phyloP scores from a whole-genome alignment of 306 rosid species.

The Prunus mume region DNA sequence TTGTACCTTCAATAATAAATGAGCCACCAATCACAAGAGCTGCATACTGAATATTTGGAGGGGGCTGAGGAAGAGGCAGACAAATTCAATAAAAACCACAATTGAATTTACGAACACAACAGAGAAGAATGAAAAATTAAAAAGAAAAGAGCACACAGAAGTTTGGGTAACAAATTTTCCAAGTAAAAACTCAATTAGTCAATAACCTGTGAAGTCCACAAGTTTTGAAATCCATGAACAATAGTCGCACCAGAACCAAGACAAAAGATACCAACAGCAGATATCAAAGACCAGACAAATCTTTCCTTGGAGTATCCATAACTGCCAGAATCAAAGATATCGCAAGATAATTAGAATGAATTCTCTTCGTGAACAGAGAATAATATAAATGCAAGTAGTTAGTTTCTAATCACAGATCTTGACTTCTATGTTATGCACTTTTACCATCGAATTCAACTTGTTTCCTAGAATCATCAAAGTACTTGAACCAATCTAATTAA shows the following conservation, averaged over 20 bases:
- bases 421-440: neutral
- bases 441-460: neutral
- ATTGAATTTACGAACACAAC: constrained; percentile 8
- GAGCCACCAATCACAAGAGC: constrained; percentile 92
- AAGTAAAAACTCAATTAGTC: constrained; percentile 12
- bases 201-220: constrained; percentile 86
- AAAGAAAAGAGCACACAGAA: neutral
- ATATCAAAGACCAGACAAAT: constrained; percentile 99
- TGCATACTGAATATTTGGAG: constrained; percentile 74
- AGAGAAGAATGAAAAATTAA: neutral
- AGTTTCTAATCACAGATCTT: neutral
- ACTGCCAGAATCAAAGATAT: constrained; percentile 43
- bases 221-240: constrained; percentile 88
- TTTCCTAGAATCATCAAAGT: neutral
- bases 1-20: constrained; percentile 81
- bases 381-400: neutral
- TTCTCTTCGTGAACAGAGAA: neutral
- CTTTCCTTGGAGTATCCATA: constrained; percentile 99
- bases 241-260: constrained; percentile 98
- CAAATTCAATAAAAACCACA: constrained; percentile 18
- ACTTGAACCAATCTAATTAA: neutral
- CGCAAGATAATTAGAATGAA: neutral
- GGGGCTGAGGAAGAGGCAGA: constrained; percentile 62
- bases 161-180: constrained; percentile 6
- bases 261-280: constrained; percentile 97